Base-by-base conservation (phyloP, 2,329 filamentous ascomycete genomes). In the Fusarium temperatum region DNA sequence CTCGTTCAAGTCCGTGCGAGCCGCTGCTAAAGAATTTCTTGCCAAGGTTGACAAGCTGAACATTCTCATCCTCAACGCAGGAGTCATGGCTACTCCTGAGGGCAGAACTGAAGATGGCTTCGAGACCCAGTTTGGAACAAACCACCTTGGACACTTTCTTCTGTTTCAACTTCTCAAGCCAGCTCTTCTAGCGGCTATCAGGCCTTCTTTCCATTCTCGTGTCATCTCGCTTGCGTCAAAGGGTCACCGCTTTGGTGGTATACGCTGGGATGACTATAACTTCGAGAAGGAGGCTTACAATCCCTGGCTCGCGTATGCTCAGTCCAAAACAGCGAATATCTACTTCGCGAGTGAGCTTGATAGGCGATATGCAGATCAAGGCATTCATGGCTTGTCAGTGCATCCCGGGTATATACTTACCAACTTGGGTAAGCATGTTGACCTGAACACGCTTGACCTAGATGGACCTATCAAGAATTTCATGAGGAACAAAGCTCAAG, bases 221-320 rank as follows among this genome's bases (percentile, higher is more conserved):
- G 84, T 89, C 5, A 81, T 90, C 51, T 78, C 80, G 2, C 75
- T 89, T 3, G 81, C 85, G 0, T 86, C 84, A 4, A 73, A 81
- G 1, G 86, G 75, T 4, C 87, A 89, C 14, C 68, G 73, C 1
- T 13, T 39, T 1, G 39, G 57, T 8, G 51, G 28, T 10, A 44
- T 76, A 26, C 68, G 61, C 18, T 63, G 68, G 51, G 60, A 63
- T 2, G 74, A 78, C 30, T 70, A 68, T 20, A 74, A 75, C 15
- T 62, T 62, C 6, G 61, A 76, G 7, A 68, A 74, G 3, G 62
- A 69, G 1, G 26, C 30, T 2, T 78, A 76, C 6, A 4, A 68
- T 2, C 67, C 68, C 0, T 75, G 74, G 72, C 22, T 59, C 0
- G 70, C 76, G 2, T 77, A 78, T 8, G 74, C 42, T 1, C 75